These are phyloP conservation scores for Plasmodiophora brassicae DNA, from an alignment of 208 protist species.

Conservation along the genomic window DNA sequence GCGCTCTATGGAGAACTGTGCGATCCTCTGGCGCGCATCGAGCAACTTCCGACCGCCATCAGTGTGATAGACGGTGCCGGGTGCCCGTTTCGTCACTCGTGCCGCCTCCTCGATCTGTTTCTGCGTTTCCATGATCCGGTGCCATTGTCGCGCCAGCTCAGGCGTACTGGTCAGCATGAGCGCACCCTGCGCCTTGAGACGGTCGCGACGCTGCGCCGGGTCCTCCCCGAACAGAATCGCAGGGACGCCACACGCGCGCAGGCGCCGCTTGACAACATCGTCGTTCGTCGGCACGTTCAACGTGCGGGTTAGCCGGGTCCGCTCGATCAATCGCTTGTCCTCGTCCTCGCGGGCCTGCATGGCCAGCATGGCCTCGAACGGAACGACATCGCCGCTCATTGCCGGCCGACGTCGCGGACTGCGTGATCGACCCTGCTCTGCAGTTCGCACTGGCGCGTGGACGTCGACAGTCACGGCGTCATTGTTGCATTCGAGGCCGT, in stretches of 20 bases:
- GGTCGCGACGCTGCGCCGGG: constrained; percentile 31
- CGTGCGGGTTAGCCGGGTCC: constrained; percentile 1
- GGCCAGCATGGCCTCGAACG: not conserved
- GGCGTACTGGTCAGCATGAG: not conserved
- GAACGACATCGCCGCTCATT: not conserved
- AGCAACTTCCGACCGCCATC: not conserved
- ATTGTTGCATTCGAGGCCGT: no score
- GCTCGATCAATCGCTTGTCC: not conserved
- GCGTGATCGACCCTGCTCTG: no score
- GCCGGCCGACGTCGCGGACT: no score
- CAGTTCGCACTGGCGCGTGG: no score
- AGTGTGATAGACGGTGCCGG: not conserved
- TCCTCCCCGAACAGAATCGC: constrained; percentile 39
- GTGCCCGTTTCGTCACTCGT: not conserved
- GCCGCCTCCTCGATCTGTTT: not conserved
- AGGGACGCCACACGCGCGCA: constrained; percentile 30
- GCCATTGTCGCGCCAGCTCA: not conserved
- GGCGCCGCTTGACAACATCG: not conserved
- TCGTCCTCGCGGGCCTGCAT: not conserved
- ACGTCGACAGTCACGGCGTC: no score
- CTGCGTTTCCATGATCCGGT: not conserved
- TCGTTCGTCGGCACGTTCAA: constrained; percentile 41
- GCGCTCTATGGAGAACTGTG: not conserved
- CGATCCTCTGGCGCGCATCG: not conserved
- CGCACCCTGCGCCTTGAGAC: not conserved